Base-by-base conservation (phyloP, 768 basidiomycete species). In the Lepiota venenata region DNA sequence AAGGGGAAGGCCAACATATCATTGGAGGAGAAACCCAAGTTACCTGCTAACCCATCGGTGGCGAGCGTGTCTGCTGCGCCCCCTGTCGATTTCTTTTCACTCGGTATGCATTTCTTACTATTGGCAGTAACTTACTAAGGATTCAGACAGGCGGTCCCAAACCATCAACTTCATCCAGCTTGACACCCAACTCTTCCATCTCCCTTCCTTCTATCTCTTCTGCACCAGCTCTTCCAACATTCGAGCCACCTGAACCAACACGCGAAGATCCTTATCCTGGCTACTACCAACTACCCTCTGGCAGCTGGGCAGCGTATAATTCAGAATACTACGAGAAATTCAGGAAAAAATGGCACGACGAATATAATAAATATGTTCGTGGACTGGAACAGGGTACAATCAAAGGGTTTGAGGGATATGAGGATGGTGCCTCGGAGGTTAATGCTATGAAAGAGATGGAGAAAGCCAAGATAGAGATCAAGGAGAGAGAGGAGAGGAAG, bases 221-320 rank as follows among this genome's bases (percentile, higher is more conserved):
- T 20, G 91, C 91, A 0, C 91, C 91, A 4, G 67, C 66, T 12
- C 66, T 93, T 10, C 78, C 85, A 4, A 82, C 81, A 41, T 91
- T 85, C 59, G 74, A 79, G 39, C 82, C 85, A 0, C 91, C 90
- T 1, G 83, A 85, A 49, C 91, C 92, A 1, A 86, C 84, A 5
- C 79, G 81, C 3, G 74, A 75, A 7, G 92, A 93, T 63, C 80
- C 82, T 14, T 91, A 92, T 66, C 92, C 92, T 0, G 92, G 92
- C 5, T 94, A 93, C 71, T 93, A 93, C 61, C 84, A 86, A 50
- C 77, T 88, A 16, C 90, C 92, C 0, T 87, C 88, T 6, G 92
- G 92, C 15, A 68, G 77, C 32, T 95, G 91, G 84, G 86, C 81
- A 21, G 82, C 84, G 0, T 78, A 93, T 63, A 89, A 93, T 48